Evolutionary conservation across 768 basidiomycete species (phyloP).

Genomic region (Xerocomellus chrysenteron): DNA sequence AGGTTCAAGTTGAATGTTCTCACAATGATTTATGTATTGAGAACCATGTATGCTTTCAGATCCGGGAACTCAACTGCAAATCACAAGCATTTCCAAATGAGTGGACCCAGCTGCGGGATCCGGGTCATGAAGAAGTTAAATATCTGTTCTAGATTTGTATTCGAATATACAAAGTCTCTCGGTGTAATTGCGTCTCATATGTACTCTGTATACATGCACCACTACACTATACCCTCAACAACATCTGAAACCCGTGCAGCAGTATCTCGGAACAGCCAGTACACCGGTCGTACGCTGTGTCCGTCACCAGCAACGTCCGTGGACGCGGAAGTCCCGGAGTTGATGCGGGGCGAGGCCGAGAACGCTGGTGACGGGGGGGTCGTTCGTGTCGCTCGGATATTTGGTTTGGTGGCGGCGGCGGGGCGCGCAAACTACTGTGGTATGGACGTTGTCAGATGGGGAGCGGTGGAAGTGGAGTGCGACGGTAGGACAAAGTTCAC

Average conservation of each 20-base stretch:
- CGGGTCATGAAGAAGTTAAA: no score
- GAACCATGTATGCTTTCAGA: no score
- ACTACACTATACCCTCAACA: no score
- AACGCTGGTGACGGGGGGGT: conserved; percentile 46
- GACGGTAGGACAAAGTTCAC: conserved; percentile 47
- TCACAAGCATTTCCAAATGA: no score
- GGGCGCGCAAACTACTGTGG: conserved; percentile 50
- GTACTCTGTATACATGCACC: no score
- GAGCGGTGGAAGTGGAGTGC: background rate
- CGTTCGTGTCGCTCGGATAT: conserved; percentile 6
- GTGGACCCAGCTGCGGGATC: no score
- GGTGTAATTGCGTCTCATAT: no score
- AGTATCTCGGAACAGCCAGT: conserved; percentile 89
- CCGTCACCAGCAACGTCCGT: conserved; percentile 81
- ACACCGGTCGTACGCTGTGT: conserved; percentile 82
- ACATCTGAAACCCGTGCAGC: conserved; percentile 75
- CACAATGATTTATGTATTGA: no score
- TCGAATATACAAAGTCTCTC: no score
- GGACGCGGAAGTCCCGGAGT: conserved; percentile 83
- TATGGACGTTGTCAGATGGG: background rate
- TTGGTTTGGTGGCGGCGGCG: conserved; percentile 58
- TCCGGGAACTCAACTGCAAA: no score
- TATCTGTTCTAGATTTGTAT: no score
- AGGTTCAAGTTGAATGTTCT: no score
- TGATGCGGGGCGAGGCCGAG: conserved; percentile 94